phyloP scores from a whole-genome alignment of 75 land plant genomes.

The Cunninghamia lanceolata region DNA sequence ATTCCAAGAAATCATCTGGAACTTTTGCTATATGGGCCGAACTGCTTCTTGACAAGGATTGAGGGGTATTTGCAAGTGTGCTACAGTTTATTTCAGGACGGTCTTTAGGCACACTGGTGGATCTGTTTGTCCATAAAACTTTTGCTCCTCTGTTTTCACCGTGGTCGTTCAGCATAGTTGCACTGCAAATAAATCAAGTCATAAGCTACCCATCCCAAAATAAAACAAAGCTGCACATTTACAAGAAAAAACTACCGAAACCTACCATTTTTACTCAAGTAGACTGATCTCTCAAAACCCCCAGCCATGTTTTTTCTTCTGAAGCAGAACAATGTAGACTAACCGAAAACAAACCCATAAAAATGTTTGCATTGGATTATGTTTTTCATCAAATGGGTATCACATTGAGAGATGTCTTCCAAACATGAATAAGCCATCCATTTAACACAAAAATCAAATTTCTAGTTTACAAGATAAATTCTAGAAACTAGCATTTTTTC shows the following conservation, averaged over 20 bases:
- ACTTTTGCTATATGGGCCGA: not conserved
- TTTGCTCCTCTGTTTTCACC: slow-evolving; percentile 7
- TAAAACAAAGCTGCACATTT: not conserved
- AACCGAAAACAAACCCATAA: not conserved
- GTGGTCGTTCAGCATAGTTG: not conserved
- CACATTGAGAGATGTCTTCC: not conserved
- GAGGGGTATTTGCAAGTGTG: not conserved
- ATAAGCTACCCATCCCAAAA: not conserved
- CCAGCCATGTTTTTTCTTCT: no score
- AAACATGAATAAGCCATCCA: not conserved
- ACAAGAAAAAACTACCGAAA: not conserved
- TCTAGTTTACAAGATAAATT: not conserved
- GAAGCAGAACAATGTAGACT: no score
- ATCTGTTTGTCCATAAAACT: not conserved
- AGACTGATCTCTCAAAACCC: not conserved
- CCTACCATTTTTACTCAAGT: not conserved
- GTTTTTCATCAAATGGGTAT: not conserved
- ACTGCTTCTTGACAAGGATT: not conserved
- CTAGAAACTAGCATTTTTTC: not conserved
- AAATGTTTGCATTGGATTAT: not conserved
- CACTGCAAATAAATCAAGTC: not conserved
- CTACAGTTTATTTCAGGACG: not conserved
- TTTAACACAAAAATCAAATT: not conserved
- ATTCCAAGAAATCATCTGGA: not conserved
- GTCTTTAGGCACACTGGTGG: slow-evolving; percentile 10